These are phyloP conservation scores for Wickerhamomyces bovis DNA, from an alignment of 805 yeast genomes.

Conservation along the genomic window DNA sequence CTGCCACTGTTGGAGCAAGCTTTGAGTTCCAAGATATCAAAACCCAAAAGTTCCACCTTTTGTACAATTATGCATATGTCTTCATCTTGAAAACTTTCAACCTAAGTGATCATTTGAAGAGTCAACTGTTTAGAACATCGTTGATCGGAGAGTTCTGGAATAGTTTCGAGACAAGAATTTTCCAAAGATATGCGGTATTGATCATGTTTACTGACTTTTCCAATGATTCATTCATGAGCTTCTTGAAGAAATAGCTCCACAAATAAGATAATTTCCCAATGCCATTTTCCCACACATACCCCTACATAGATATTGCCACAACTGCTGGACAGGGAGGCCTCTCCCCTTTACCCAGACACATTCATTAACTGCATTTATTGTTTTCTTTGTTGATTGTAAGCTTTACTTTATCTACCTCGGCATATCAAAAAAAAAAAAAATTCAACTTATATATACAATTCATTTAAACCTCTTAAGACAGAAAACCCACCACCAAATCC, in stretches of 20 bases:
- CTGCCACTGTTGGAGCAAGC: background rate
- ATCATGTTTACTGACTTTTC: conserved; percentile 7
- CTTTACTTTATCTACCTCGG: too few relatives aligned
- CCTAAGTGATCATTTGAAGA: background rate
- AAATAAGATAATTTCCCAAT: too few relatives aligned
- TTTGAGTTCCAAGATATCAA: conserved; percentile 10
- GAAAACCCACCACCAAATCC: too few relatives aligned
- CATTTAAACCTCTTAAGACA: too few relatives aligned
- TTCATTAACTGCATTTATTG: too few relatives aligned
- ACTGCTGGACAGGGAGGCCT: too few relatives aligned
- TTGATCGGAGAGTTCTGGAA: conserved; percentile 13
- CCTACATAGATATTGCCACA: too few relatives aligned
- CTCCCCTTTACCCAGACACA: too few relatives aligned
- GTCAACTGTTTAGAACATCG: conserved; percentile 1
- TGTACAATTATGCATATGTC: conserved; percentile 12
- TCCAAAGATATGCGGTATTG: conserved; percentile 8
- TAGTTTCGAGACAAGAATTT: conserved; percentile 6
- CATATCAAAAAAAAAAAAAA: too few relatives aligned
- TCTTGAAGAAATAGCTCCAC: conserved; percentile 3
- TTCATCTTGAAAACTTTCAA: conserved; percentile 12
- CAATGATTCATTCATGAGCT: conserved; percentile 18
- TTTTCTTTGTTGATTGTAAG: too few relatives aligned
- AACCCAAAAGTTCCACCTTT: conserved; percentile 13
- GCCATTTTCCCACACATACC: too few relatives aligned
- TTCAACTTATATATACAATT: too few relatives aligned